These are phyloP conservation scores for Stereocaulon alpinum DNA, from an alignment of 495 filamentous ascomycete genomes.

Conservation along the genomic window DNA sequence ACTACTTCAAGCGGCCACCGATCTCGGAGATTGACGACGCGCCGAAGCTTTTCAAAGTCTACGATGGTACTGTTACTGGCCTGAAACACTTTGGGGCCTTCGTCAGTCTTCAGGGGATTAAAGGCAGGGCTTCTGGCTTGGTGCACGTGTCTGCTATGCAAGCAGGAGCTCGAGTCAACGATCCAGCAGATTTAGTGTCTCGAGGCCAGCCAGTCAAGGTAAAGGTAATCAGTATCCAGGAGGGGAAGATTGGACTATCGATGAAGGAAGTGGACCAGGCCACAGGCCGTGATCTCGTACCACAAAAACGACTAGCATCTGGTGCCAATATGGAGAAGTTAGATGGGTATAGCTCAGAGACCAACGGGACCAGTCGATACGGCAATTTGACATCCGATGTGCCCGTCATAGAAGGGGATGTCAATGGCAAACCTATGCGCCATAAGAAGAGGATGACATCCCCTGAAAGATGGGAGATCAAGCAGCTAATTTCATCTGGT, in stretches of 20 bases:
- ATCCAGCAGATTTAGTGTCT: constrained; percentile 78
- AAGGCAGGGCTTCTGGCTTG: constrained; percentile 82
- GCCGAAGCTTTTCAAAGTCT: constrained; percentile 77
- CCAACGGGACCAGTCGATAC: constrained; percentile 39
- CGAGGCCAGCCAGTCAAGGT: constrained; percentile 80
- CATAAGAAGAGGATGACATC: constrained; percentile 88
- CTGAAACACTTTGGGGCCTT: constrained; percentile 95
- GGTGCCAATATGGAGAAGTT: constrained; percentile 85
- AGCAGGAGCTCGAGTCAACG: constrained; percentile 77
- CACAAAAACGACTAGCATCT: constrained; percentile 72
- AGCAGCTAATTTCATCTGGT: constrained; percentile 90
- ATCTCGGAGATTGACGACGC: constrained; percentile 70
- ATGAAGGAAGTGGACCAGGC: constrained; percentile 97
- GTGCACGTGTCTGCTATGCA: constrained; percentile 95
- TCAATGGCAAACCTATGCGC: constrained; percentile 41
- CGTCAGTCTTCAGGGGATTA: constrained; percentile 80
- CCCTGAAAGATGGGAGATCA: constrained; percentile 94
- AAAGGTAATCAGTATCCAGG: constrained; percentile 70
- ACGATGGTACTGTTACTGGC: constrained; percentile 79
- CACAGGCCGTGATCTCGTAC: constrained; percentile 74
- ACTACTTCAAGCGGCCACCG: constrained; percentile 59
- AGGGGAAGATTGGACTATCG: constrained; percentile 59
- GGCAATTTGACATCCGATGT: constrained; percentile 48
- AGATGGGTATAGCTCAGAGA: constrained; percentile 37
- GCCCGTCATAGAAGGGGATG: constrained; percentile 54